Evolutionary conservation across 768 basidiomycete species (phyloP).

Genomic region (Rossbeevera mucosa): DNA sequence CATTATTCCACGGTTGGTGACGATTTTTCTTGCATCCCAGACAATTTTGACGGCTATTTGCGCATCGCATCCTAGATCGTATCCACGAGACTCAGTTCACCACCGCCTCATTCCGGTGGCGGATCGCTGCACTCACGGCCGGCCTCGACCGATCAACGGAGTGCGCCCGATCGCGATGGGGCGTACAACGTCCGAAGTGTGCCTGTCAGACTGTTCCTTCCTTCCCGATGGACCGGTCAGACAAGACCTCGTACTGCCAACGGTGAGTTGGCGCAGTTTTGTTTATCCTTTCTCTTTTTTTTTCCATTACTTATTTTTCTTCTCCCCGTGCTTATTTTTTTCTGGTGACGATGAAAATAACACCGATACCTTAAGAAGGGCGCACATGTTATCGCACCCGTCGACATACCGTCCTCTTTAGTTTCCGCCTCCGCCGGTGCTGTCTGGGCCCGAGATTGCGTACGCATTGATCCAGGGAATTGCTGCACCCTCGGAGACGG

Average conservation of each 20-base stretch:
- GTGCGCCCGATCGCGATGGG: slow-evolving; percentile 63
- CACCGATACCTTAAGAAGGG: slow-evolving; percentile 51
- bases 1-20: slow-evolving; percentile 9
- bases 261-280: slow-evolving; percentile 42
- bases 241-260: slow-evolving; percentile 87
- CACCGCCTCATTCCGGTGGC: slow-evolving; percentile 43
- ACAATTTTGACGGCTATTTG: slow-evolving; percentile 96
- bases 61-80: slow-evolving; percentile 90
- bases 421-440: slow-evolving; percentile 53
- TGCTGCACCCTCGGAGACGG: slow-evolving; percentile 73
- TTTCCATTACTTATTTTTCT: not conserved
- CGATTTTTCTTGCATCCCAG: slow-evolving; percentile 38
- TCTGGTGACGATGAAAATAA: not conserved
- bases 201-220: slow-evolving; percentile 85
- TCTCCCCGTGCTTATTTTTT: not conserved
- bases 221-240: slow-evolving; percentile 87
- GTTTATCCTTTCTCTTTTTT: not conserved
- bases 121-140: slow-evolving; percentile 62
- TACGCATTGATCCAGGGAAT: slow-evolving; percentile 85
- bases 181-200: slow-evolving; percentile 85
- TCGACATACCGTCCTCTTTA: slow-evolving; percentile 74
- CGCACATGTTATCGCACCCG: slow-evolving; percentile 67
- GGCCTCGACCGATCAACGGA: slow-evolving; percentile 56
- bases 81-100: slow-evolving; percentile 66
- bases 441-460: slow-evolving; percentile 49